Conservation (phyloP, 2,329 filamentous ascomycete genomes). For the Cladosporium austrohemisphaericum region DNA sequence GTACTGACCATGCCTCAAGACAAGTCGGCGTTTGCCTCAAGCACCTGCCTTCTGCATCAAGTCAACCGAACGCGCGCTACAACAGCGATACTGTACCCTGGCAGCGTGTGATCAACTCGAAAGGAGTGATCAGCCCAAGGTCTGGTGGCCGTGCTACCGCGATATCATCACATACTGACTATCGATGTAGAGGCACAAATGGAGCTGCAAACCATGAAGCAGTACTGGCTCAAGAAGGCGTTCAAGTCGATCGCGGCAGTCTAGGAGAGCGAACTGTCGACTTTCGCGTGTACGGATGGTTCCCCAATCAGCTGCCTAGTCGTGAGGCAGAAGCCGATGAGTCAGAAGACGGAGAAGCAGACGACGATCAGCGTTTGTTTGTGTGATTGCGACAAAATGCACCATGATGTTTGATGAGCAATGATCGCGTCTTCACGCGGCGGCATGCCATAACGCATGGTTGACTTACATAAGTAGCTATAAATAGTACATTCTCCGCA, state of each 20-base stretch:
- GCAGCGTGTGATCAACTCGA: constrained; percentile 89
- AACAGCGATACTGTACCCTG: constrained; percentile 81
- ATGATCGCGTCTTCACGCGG: not conserved
- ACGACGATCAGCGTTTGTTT: not conserved
- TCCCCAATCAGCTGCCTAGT: constrained; percentile 36
- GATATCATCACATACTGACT: constrained; percentile 7
- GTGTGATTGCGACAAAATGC: too few species aligned
- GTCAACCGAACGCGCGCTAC: constrained; percentile 50
- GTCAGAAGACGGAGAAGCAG: not conserved
- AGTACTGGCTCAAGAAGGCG: constrained; percentile 45
- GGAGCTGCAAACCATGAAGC: constrained; percentile 47
- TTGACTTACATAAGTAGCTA: not conserved
- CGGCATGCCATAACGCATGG: not conserved
- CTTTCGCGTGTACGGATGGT: constrained; percentile 48
- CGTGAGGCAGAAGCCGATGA: constrained; percentile 24
- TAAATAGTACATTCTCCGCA: constrained; percentile 4
- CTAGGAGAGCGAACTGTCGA: constrained; percentile 49
- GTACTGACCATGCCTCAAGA: constrained; percentile 35
- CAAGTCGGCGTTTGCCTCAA: constrained; percentile 91
- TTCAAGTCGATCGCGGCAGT: constrained; percentile 43
- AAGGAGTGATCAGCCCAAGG: constrained; percentile 82
- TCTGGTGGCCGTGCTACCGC: too few species aligned
- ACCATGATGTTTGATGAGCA: not conserved
- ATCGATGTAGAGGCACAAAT: constrained; percentile 32
- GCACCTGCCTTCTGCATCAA: constrained; percentile 60